Base-by-base conservation (phyloP, 73 alveolate genomes). In the Effrenium voratum region DNA sequence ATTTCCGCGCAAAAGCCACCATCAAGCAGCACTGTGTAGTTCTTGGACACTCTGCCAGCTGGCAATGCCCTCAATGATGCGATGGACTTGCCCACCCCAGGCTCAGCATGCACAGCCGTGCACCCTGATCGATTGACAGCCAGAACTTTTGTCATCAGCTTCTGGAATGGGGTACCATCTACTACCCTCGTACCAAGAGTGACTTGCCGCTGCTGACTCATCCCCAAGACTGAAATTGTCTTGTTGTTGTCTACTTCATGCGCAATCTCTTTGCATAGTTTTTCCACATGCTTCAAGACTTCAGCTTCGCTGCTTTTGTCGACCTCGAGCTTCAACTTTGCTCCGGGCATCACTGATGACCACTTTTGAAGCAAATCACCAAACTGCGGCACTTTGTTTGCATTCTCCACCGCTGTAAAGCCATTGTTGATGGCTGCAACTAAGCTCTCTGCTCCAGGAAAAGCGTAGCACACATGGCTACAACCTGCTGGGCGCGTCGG, bases 41-140 rank as follows among this genome's bases (percentile, higher is more conserved):
- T 79, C 70, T 79, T 79, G 91, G 91, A 79, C 91, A 79, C 91
- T 79, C 46, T 79, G 91, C 91, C 91, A 79, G 91, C 91, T 45
- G 91, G 91, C 91, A 79, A n/a, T 45, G 91, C 91, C 70, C 91
- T 44, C 70, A 79, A 46, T 45, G 91, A 79, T 79, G 91, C 91
- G 70, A 79, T 79, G 91, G 91, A 79, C 70, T 79, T 79, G 91
- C 91, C 91, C 91, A 79, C 91, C 91, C 91, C 91, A 46, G 91
- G 91, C 91, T 79, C 91, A 45, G 91, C 91, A 79, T 79, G 91
- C 66, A 79, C 91, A 46, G 91, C 91, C 91, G 91, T 79, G 91
- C 91, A 79, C 70, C 91, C 91, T 44, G 91, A 79, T 79, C 91
- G 91, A 79, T 79, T 79, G 47, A 79, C 91, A 79, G 91, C 91